Evolutionary conservation across 108 stramenopile genomes (phyloP).

Genomic region (Aureococcus anophagefferens): DNA sequence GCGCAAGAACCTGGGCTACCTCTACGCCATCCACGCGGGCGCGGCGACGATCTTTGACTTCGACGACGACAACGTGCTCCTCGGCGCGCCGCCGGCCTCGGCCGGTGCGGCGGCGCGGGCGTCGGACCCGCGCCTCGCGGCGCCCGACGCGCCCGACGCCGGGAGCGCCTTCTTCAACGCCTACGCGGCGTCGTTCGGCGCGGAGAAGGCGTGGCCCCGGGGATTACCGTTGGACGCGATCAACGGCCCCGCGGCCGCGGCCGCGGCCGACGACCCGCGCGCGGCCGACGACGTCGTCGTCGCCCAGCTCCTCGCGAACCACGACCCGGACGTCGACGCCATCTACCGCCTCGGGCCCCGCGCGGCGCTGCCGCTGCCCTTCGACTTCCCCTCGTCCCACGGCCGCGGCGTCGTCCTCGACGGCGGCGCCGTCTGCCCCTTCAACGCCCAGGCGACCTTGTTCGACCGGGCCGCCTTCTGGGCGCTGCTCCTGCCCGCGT

Average conservation of each 20-base stretch:
- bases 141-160: neutral
- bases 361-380: conserved; percentile 22
- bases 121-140: neutral
- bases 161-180: too few species aligned
- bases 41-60: conserved; percentile 48
- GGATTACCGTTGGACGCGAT: conserved; percentile 40
- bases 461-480: conserved; percentile 33
- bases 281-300: conserved; percentile 21
- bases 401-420: conserved; percentile 8
- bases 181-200: conserved; percentile 36
- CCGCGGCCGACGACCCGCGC: neutral
- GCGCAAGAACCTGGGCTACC: conserved; percentile 53
- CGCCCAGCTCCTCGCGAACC: conserved; percentile 41
- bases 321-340: conserved; percentile 56
- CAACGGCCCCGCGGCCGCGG: conserved; percentile 11
- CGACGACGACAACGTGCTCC: conserved; percentile 52
- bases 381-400: conserved; percentile 6
- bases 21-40: conserved; percentile 44
- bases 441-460: conserved; percentile 58
- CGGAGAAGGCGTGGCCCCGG: conserved; percentile 42
- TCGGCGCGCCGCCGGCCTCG: neutral
- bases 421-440: conserved; percentile 23
- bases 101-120: neutral
- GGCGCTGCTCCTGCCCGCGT: conserved; percentile 42
- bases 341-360: conserved; percentile 40